Base-by-base conservation (phyloP, 2,329 filamentous ascomycete genomes). In the Pseudogymnoascus sp. region DNA sequence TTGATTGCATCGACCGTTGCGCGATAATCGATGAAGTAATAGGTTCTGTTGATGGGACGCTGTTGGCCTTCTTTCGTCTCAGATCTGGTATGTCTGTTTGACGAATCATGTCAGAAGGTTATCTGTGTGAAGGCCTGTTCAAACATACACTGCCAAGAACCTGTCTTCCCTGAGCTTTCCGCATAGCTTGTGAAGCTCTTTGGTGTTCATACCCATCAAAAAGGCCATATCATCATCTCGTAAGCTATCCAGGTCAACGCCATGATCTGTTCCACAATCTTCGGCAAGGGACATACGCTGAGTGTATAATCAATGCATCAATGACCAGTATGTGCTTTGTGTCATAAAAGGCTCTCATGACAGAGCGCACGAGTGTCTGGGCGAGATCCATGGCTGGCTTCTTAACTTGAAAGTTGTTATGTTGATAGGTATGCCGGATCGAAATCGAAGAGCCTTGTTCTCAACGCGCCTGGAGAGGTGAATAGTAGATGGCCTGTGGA, bases 1-100 rank as follows among this genome's bases (percentile, higher is more conserved):
- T 99, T 99, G 77, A 96, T 96, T 59, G 91, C 91, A 77, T 99
- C 95, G 72, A 99, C 91, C 37, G 93, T 91, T 64, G 91, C 89
- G 65, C 95, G 91, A 72, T 96, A 96, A 74, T 97, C 93, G 74
- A 99, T 93, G 77, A 91, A 99, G 79, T 96, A 99, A 82, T 96
- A 99, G 66, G 93, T 96, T 70, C 91, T 86, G 73, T 89, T 92
- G 68, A 89, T 88, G 4, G 91, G 89, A 61, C 92, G 88, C 64
- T 89, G 88, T 65, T 92, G 90, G 61, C 90, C 91, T 72, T 93
- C 89, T 68, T 88, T 87, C 63, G 89, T 79, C 74, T 96, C 92
- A 60, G 87, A 84, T 65, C 91, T 87, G 33, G 87, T 86, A 74
- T 88, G 87, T 70, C 83, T 90, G 72, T 40, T 64, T 35, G 37